Conservation (phyloP, 2,329 filamentous ascomycete species). For the Fusarium burgessii region DNA sequence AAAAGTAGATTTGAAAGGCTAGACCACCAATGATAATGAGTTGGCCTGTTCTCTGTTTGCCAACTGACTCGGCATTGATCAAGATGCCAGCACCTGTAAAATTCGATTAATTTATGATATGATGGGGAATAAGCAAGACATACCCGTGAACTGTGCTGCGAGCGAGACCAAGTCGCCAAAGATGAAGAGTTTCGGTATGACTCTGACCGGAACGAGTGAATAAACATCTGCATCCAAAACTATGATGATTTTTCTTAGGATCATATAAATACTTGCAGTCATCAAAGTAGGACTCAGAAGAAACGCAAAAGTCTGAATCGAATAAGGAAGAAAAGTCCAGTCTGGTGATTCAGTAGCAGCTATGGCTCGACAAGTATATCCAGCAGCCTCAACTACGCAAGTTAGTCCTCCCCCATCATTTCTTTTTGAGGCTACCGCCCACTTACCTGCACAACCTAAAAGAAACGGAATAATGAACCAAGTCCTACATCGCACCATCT, state of each 20-base stretch:
- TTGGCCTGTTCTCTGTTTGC: constrained; percentile 49
- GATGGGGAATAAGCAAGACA: rapidly evolving
- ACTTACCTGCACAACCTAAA: constrained; percentile 60
- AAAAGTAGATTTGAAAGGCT: constrained; percentile 64
- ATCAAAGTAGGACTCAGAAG: constrained; percentile 55
- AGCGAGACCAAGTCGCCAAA: constrained; percentile 60
- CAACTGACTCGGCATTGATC: constrained; percentile 36
- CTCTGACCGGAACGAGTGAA: constrained; percentile 56
- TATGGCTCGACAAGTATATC: constrained; percentile 61
- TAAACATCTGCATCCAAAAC: constrained; percentile 52
- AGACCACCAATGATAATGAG: constrained; percentile 64
- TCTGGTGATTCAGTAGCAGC: constrained; percentile 55
- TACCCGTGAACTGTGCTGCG: constrained; percentile 36
- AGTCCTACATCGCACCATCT: constrained; percentile 55
- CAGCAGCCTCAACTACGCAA: constrained; percentile 37
- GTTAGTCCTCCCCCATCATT: neutral
- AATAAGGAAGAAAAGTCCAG: constrained; percentile 48
- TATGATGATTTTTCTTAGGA: constrained; percentile 54
- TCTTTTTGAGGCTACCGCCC: too few relatives aligned
- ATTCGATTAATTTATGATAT: neutral
- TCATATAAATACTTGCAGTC: constrained; percentile 60
- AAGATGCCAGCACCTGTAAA: constrained; percentile 35
- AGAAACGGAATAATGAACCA: constrained; percentile 65
- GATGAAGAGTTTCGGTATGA: constrained; percentile 63
- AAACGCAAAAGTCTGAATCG: constrained; percentile 53